These are phyloP conservation scores for Arthrobotrys conoides DNA, from an alignment of 2,329 filamentous ascomycete genomes.

Conservation along the genomic window DNA sequence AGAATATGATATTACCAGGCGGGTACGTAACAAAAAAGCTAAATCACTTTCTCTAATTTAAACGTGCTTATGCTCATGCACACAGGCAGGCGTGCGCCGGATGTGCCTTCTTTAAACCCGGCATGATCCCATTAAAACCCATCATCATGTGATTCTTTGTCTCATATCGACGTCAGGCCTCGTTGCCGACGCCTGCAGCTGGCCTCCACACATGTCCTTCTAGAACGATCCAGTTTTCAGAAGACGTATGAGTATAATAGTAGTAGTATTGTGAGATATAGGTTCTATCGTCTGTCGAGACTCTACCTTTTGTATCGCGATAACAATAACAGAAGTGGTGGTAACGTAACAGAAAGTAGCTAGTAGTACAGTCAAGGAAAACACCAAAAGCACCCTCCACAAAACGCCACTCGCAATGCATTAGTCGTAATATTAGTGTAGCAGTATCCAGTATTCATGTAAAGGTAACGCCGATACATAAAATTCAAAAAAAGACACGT, in stretches of 20 bases:
- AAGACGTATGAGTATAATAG: neutral
- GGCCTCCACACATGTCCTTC: slow-evolving; percentile 10
- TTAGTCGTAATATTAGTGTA: neutral
- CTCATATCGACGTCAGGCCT: slow-evolving; percentile 45
- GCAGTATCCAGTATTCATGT: neutral
- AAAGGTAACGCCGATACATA: slow-evolving; percentile 8
- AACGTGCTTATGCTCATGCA: neutral
- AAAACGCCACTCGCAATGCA: slow-evolving; percentile 30
- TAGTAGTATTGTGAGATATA: neutral
- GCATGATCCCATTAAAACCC: slow-evolving; percentile 9
- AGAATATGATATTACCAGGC: slow-evolving; percentile 12
- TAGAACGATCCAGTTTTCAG: neutral
- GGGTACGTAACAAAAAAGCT: slow-evolving; percentile 19
- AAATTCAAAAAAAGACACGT: slow-evolving; percentile 1
- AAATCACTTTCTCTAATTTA: neutral
- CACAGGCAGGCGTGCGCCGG: slow-evolving; percentile 1
- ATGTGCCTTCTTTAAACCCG: slow-evolving; percentile 22
- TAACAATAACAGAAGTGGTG: neutral
- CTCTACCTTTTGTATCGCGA: slow-evolving; percentile 4
- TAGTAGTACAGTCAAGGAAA: slow-evolving; percentile 16
- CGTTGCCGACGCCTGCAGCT: neutral
- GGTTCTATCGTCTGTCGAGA: neutral
- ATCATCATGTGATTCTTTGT: slow-evolving; percentile 40
- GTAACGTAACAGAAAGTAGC: slow-evolving; percentile 1
- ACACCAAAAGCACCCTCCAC: neutral